Evolutionary conservation across 2,329 filamentous ascomycete species (phyloP).

Genomic region (Fusarium vanettenii): DNA sequence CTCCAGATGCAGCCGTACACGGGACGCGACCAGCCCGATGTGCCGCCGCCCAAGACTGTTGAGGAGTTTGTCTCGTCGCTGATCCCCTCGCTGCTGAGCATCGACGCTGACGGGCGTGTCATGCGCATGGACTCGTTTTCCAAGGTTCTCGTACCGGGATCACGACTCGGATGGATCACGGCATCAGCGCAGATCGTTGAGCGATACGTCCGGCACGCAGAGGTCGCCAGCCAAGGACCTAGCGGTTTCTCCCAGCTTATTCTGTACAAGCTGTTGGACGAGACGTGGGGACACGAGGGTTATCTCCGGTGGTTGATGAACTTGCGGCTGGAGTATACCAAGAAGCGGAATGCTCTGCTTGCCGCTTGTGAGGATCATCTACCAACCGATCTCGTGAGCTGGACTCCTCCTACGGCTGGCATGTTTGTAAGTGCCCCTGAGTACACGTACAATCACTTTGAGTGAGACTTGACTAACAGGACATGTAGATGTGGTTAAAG

Average conservation of each 20-base stretch:
- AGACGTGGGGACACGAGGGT: conserved; percentile 92
- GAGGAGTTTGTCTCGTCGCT: conserved; percentile 76
- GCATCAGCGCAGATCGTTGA: conserved; percentile 87
- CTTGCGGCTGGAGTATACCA: conserved; percentile 83
- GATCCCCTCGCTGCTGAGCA: conserved; percentile 76
- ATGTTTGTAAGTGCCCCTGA: conserved; percentile 86
- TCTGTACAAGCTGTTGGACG: conserved; percentile 89
- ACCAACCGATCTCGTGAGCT: conserved; percentile 79
- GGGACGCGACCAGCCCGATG: conserved; percentile 60
- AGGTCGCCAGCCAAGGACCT: conserved; percentile 87
- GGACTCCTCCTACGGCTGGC: conserved; percentile 83
- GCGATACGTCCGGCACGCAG: conserved; percentile 83
- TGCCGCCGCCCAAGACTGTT: conserved; percentile 68
- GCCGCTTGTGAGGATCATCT: conserved; percentile 83
- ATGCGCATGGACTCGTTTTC: conserved; percentile 93
- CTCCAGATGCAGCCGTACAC: conserved; percentile 86
- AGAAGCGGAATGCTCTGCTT: conserved; percentile 80
- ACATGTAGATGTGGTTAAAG: conserved; percentile 74
- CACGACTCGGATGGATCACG: conserved; percentile 88
- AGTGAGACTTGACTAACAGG: neutral
- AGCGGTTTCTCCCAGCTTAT: conserved; percentile 86
- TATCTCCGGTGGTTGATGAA: conserved; percentile 92
- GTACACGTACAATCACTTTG: neutral
- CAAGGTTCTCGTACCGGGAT: conserved; percentile 88
- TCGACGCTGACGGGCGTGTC: conserved; percentile 89